These are phyloP conservation scores for Aspergillus saccharolyticus DNA, from an alignment of 495 filamentous ascomycete genomes.

Conservation along the genomic window DNA sequence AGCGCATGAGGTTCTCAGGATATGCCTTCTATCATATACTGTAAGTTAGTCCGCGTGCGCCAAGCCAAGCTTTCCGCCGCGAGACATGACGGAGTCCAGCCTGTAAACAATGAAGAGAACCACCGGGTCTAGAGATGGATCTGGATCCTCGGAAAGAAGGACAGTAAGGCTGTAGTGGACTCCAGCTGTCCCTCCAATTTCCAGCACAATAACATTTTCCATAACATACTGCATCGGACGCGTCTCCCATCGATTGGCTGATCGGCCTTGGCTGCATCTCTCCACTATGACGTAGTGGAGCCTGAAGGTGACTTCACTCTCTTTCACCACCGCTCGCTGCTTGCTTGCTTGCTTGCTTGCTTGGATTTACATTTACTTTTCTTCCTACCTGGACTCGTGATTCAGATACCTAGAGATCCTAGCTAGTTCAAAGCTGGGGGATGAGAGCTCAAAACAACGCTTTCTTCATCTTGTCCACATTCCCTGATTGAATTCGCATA, in stretches of 20 bases:
- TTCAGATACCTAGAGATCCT: neutral
- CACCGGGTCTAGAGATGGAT: neutral
- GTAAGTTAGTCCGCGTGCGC: neutral
- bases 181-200: neutral
- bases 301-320: neutral
- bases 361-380: neutral
- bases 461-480: neutral
- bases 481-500: neutral
- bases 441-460: neutral
- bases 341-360: too few relatives aligned
- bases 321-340: neutral
- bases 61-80: neutral
- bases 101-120: neutral
- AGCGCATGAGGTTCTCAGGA: neutral
- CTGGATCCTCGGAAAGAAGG: neutral
- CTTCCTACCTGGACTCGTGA: neutral
- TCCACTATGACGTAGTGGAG: constrained; percentile 3
- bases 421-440: neutral
- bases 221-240: neutral
- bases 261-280: neutral
- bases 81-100: neutral
- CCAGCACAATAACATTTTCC: too few relatives aligned
- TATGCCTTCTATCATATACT: too few relatives aligned
- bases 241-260: neutral
- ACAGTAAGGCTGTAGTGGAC: neutral